Base-by-base conservation (phyloP, 2,329 filamentous ascomycete genomes). In the Arthrobotrys entomopaga region DNA sequence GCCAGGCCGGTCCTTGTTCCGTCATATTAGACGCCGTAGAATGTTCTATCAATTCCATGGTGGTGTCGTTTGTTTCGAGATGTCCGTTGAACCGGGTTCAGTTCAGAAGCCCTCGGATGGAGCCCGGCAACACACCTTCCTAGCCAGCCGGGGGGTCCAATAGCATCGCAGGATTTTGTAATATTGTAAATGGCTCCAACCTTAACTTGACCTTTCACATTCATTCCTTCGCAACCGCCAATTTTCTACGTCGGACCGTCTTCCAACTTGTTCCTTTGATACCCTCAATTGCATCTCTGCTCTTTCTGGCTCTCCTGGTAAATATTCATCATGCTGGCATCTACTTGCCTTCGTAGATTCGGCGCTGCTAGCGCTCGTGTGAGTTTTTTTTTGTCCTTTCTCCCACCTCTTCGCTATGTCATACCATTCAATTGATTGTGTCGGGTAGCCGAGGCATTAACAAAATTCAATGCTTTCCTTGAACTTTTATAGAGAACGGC, bases 211-310 rank as follows among this genome's bases (percentile, higher is more conserved):
- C 38, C 52, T 73, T 60, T 65, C 61, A 65, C 69, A 34, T 72
- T 66, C 56, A 56, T 67, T 67, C 54, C 20, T 24, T 60, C 59
- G 64, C 10, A 26, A 40, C 22, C 7, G 13, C 26, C 40, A 52
- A 22, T 43, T 66, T 43, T 24, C 15, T 38, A 26, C 53, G 38
- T 15, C 20, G 42, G 50, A 15, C 58, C 29, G 19, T 22, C 69
- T 58, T 56, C 59, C 50, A 22, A 49, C 43, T 60, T 38, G 38
- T 59, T 24, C 22, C 40, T 57, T 59, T 63, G 65, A 75, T 70
- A 75, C 57, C 77, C 75, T 77, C 61, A 75, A 72, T 78, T 77
- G 75, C 67, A 49, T 43, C 77, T 75, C 48, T 34, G 59, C 57
- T 69, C 40, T 57, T 46, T 56, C 26, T 61, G 57, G 20, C 66